Base-by-base conservation (phyloP, 2,329 filamentous ascomycete genomes). In the Tolypocladium sp. region DNA sequence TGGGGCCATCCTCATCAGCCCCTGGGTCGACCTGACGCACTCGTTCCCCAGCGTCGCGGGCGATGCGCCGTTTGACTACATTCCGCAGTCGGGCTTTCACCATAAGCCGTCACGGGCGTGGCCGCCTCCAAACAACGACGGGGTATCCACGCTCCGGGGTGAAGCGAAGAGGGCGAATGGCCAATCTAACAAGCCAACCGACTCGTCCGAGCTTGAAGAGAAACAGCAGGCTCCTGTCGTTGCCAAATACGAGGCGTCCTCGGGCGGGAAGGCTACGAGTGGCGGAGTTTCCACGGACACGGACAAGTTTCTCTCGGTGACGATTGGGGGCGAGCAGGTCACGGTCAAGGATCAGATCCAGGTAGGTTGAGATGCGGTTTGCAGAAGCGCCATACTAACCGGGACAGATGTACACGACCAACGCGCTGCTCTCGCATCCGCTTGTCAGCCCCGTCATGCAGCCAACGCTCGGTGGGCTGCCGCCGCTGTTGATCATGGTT, bases 11-110 rank as follows among this genome's bases (percentile, higher is more conserved):
- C 78, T 97, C 46, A 90, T 97, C 57, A 96, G 91, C 56, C 94
- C 94, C 0, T 99, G 94, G 94, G 92, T 93, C 10, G 94, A 99
- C 70, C 76, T 97, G 57, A 96, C 91, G 0, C 93, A 97, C 70
- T 97, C 92, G 0, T 97, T 97, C 63, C 94, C 94, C 0, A 97
- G 92, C 64, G 82, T 96, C n/a, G 82, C 84, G 2, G 83, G 79
- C 6, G 84, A 91, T 46, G 86, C 84, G 56, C 83, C 84, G 1
- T 74, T 91, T 56, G 94, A 99, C 70, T 97, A 97, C 66, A 93
- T 99, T 40, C 94, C 94, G 5, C 76, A 86, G 1, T 82, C 88
- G 65, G 94, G 94, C 0, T 97, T 99, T 67, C 87, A 95, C 63
- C 92, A 97, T 66, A 91, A 89, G 66, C 94, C 93, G 0, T 96